Conservation (phyloP, 139 green algal genomes). For the Astrephomene gubernaculifera region DNA sequence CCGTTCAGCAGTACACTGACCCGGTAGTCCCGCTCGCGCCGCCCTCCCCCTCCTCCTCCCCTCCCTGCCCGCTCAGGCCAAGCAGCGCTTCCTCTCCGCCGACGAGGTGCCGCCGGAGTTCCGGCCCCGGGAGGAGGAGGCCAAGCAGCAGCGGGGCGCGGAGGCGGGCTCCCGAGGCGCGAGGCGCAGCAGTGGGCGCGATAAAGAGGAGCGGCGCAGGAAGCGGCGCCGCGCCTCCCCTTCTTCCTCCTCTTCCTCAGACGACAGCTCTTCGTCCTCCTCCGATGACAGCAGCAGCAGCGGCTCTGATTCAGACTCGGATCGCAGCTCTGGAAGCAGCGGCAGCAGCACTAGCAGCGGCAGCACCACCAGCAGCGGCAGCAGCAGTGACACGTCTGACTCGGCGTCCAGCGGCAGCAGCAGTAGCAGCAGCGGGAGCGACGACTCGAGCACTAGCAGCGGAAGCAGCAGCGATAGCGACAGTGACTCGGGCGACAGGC, state of each 20-base stretch:
- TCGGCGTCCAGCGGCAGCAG: not conserved
- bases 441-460: not conserved
- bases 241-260: slow-evolving; percentile 26
- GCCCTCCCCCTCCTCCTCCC: no score
- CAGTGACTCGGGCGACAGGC: slow-evolving; percentile 5
- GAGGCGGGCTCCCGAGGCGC: slow-evolving; percentile 11
- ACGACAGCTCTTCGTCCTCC: slow-evolving; percentile 20
- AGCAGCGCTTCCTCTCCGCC: slow-evolving; percentile 62
- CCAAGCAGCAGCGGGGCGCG: slow-evolving; percentile 11
- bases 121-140: slow-evolving; percentile 34
- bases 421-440: slow-evolving; percentile 25
- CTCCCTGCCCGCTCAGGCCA: slow-evolving; percentile 16
- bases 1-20: no score
- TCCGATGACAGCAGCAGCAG: slow-evolving; percentile 30
- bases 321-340: slow-evolving; percentile 30
- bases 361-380: slow-evolving; percentile 36
- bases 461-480: not conserved
- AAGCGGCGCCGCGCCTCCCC: slow-evolving; percentile 29
- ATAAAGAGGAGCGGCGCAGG: not conserved
- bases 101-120: slow-evolving; percentile 68
- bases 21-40: no score
- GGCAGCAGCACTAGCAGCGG: slow-evolving; percentile 25
- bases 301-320: slow-evolving; percentile 28
- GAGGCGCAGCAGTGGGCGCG: not conserved
- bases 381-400: slow-evolving; percentile 1